Evolutionary conservation across 306 rosid genomes (phyloP).

Genomic region (Gastrolobium bilobum): DNA sequence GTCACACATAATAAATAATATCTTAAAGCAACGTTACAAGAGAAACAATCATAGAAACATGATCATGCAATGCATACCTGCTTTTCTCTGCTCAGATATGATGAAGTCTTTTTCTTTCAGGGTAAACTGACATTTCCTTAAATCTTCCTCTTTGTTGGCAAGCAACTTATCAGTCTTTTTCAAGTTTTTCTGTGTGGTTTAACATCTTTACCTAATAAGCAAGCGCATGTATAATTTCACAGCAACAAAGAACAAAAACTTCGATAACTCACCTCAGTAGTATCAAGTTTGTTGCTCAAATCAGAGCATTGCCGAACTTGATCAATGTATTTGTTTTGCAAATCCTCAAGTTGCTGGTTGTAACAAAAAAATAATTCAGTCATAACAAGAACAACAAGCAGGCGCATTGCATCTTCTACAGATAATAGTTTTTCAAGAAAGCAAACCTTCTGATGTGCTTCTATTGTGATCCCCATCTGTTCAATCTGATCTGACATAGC

Average conservation of each 20-base stretch:
- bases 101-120: constrained; percentile 79
- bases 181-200: constrained; percentile 68
- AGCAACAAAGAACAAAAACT: constrained; percentile 8
- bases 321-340: constrained; percentile 66
- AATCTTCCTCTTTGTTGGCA: constrained; percentile 72
- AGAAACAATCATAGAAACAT: constrained; percentile 11
- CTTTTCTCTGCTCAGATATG: constrained; percentile 89
- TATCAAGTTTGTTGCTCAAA: constrained; percentile 80
- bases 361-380: constrained; percentile 35
- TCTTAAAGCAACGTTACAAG: neutral
- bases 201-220: constrained; percentile 16
- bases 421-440: neutral
- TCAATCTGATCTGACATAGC: constrained; percentile 96
- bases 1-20: constrained; percentile 47
- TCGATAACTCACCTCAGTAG: constrained; percentile 74
- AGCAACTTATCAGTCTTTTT: constrained; percentile 75
- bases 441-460: constrained; percentile 84
- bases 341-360: constrained; percentile 79
- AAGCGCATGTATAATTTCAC: neutral
- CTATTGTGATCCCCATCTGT: constrained; percentile 80
- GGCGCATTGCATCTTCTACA: neutral
- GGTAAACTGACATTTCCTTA: constrained; percentile 72
- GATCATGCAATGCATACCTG: constrained; percentile 60
- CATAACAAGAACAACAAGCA: constrained; percentile 7
- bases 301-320: constrained; percentile 78